phyloP scores from a whole-genome alignment of 768 basidiomycete genomes.

The Termitomyces sp. region DNA sequence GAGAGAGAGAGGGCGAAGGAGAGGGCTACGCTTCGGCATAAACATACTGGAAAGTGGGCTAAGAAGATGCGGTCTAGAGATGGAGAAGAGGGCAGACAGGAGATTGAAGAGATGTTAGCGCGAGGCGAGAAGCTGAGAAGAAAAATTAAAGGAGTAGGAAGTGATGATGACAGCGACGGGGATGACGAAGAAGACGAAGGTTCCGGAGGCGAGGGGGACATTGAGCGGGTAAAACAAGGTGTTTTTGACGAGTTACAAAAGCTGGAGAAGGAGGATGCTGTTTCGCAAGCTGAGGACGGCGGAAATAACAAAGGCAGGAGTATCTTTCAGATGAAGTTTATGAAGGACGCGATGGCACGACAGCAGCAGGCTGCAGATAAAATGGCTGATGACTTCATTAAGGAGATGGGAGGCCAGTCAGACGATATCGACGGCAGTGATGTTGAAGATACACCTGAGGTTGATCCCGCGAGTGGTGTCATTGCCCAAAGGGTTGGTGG shows the following conservation, averaged over 20 bases:
- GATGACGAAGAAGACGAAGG: slow-evolving; percentile 40
- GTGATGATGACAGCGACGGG: slow-evolving; percentile 45
- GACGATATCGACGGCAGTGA: slow-evolving; percentile 24
- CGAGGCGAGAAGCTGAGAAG: slow-evolving; percentile 72
- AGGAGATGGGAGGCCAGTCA: slow-evolving; percentile 48
- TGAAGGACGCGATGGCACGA: slow-evolving; percentile 85
- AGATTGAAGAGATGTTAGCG: slow-evolving; percentile 82
- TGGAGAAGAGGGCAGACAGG: slow-evolving; percentile 49
- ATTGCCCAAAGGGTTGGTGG: slow-evolving; percentile 59
- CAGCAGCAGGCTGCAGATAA: slow-evolving; percentile 50
- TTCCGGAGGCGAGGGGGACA: slow-evolving; percentile 25
- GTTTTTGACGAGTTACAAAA: slow-evolving; percentile 76
- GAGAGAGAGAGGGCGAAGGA: slow-evolving; percentile 83
- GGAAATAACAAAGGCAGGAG: slow-evolving; percentile 48
- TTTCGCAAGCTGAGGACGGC: slow-evolving; percentile 15
- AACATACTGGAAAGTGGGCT: slow-evolving; percentile 86
- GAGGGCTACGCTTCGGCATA: slow-evolving; percentile 84
- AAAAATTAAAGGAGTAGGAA: slow-evolving; percentile 64
- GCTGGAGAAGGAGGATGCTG: slow-evolving; percentile 36
- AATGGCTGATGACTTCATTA: slow-evolving; percentile 66
- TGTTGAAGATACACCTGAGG: slow-evolving; percentile 20
- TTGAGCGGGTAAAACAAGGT: slow-evolving; percentile 49
- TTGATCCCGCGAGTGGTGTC: slow-evolving; percentile 28
- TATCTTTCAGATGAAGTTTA: slow-evolving; percentile 96
- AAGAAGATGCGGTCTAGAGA: slow-evolving; percentile 59